Conservation (phyloP, 2,329 filamentous ascomycete species). For the Colletotrichum chlorophyti region DNA sequence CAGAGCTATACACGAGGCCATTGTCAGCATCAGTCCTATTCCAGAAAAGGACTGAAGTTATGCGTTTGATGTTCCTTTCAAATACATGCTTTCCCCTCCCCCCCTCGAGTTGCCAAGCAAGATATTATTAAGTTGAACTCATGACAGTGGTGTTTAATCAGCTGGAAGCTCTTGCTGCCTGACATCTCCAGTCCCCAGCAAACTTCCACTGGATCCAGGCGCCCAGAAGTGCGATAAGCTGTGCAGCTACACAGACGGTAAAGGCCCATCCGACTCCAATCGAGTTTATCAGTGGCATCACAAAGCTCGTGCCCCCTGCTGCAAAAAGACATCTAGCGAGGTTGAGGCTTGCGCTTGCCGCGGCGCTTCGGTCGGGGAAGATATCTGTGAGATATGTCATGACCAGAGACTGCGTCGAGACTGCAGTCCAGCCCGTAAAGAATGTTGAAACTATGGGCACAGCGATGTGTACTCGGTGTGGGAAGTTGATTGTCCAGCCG, state of each 20-base stretch:
- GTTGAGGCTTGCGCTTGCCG: slow-evolving; percentile 60
- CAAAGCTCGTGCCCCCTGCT: slow-evolving; percentile 49
- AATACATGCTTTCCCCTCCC: too few species aligned
- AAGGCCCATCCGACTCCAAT: slow-evolving; percentile 44
- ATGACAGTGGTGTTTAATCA: too few species aligned
- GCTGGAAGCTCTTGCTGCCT: slow-evolving; percentile 21
- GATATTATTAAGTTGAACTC: too few species aligned
- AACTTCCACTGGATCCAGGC: slow-evolving; percentile 51
- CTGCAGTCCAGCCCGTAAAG: slow-evolving; percentile 57
- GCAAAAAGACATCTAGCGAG: slow-evolving; percentile 58
- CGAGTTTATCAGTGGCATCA: slow-evolving; percentile 55
- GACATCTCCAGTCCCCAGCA: slow-evolving; percentile 43
- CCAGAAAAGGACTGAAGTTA: too few species aligned
- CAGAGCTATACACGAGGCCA: too few species aligned
- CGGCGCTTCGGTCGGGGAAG: slow-evolving; percentile 55
- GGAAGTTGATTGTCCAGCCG: slow-evolving; percentile 58
- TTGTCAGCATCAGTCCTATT: too few species aligned
- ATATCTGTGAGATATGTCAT: slow-evolving; percentile 62
- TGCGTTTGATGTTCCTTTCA: too few species aligned
- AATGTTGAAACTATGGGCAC: slow-evolving; percentile 58
- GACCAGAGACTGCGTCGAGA: slow-evolving; percentile 54
- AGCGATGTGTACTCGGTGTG: slow-evolving; percentile 50
- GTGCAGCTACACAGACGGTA: slow-evolving; percentile 50
- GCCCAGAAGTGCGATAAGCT: slow-evolving; percentile 52
- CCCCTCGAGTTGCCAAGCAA: too few species aligned